Evolutionary conservation across 2,329 filamentous ascomycete species (phyloP).

Genomic region (Fusarium incarnatum): DNA sequence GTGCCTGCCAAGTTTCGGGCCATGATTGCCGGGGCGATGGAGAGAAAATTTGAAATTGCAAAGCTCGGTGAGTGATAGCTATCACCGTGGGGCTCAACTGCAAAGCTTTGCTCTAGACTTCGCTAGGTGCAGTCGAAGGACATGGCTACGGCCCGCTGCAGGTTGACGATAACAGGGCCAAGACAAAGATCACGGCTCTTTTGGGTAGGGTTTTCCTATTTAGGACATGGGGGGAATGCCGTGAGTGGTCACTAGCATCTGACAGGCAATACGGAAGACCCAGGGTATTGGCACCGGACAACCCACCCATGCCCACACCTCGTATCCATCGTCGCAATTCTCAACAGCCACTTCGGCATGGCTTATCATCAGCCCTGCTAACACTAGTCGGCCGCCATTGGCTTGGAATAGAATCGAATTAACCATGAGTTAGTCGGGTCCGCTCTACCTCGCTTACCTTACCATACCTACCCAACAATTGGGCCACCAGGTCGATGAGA

Average conservation of each 20-base stretch:
- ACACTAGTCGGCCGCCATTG: constrained; percentile 39
- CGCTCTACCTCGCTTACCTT: constrained; percentile 38
- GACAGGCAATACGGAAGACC: constrained; percentile 44
- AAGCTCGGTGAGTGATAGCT: constrained; percentile 30
- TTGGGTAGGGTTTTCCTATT: constrained; percentile 33
- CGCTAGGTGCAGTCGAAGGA: constrained; percentile 29
- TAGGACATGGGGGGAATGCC: constrained; percentile 36
- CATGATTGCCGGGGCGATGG: constrained; percentile 4
- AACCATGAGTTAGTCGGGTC: constrained; percentile 32
- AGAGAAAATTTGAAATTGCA: constrained; percentile 19
- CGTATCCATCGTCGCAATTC: constrained; percentile 47
- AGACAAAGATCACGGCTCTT: constrained; percentile 29
- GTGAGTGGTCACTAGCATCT: constrained; percentile 31
- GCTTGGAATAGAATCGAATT: constrained; percentile 33
- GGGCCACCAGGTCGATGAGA: constrained; percentile 30
- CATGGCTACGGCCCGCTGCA: constrained; percentile 22
- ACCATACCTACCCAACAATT: constrained; percentile 24
- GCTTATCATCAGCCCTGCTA: constrained; percentile 46
- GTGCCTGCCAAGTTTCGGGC: constrained; percentile 25
- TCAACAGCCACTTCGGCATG: constrained; percentile 42
- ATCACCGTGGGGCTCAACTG: constrained; percentile 31
- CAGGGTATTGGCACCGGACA: constrained; percentile 33
- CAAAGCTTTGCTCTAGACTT: constrained; percentile 33
- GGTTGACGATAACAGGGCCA: constrained; percentile 33
- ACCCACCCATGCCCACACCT: constrained; percentile 38